phyloP scores from a whole-genome alignment of 164 flowering plant genomes.

The Protea cynaroides region DNA sequence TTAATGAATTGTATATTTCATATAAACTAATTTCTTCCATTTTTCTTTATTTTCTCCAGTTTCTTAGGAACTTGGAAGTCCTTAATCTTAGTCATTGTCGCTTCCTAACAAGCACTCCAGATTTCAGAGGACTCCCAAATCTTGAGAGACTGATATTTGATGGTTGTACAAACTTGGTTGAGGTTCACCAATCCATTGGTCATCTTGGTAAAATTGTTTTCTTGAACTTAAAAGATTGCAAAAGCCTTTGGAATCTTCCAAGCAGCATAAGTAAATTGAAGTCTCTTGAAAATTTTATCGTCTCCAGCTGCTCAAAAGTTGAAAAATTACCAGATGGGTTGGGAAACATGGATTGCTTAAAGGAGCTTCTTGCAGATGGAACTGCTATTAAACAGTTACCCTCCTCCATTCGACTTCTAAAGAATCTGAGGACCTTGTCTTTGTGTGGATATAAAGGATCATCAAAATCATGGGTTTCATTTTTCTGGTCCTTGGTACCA shows the following conservation, averaged over 20 bases:
- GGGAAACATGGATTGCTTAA: neutral
- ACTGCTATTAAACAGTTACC: too few species aligned
- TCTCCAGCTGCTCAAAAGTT: conserved; percentile 13
- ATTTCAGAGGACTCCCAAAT: too few species aligned
- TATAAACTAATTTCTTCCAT: neutral
- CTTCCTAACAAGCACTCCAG: too few species aligned
- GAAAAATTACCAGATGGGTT: conserved; percentile 5
- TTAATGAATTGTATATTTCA: too few species aligned
- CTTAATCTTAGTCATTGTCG: too few species aligned
- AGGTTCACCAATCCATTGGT: conserved; percentile 12
- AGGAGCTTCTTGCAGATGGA: too few species aligned
- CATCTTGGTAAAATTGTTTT: neutral
- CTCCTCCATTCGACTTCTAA: too few species aligned
- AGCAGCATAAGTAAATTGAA: too few species aligned
- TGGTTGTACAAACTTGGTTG: too few species aligned
- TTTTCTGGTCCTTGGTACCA: too few species aligned
- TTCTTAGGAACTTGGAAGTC: too few species aligned
- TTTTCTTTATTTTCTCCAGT: neutral
- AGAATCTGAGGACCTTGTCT: neutral
- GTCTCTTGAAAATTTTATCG: neutral
- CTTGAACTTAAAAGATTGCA: conserved; percentile 4
- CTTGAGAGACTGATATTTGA: conserved; percentile 1
- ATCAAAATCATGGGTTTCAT: too few species aligned
- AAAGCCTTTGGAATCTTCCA: conserved; percentile 1
- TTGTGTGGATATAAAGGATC: neutral